These are phyloP conservation scores for Aeschynomene evenia DNA, from an alignment of 306 rosid genomes.

Conservation along the genomic window DNA sequence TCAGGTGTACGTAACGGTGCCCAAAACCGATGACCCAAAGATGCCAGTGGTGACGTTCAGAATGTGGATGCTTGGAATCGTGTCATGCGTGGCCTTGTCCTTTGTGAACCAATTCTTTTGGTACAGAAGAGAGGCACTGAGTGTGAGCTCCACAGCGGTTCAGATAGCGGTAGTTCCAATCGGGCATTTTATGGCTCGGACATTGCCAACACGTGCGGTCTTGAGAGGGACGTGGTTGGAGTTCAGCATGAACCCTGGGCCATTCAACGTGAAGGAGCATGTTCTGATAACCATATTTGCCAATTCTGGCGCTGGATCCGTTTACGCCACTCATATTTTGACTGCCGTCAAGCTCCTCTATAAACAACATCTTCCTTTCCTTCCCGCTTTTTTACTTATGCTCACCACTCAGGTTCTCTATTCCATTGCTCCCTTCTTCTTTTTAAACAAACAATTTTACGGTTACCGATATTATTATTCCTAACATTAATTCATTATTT, in stretches of 20 bases:
- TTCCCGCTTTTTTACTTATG: slow-evolving; percentile 76
- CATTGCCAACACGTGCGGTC: slow-evolving; percentile 48
- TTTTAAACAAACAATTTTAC: too few species aligned
- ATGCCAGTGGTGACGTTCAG: slow-evolving; percentile 69
- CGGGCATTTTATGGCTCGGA: slow-evolving; percentile 75
- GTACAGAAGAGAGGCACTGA: slow-evolving; percentile 76
- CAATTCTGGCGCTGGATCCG: slow-evolving; percentile 63
- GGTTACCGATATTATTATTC: too few species aligned
- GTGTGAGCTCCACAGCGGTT: slow-evolving; percentile 56
- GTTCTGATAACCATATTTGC: slow-evolving; percentile 89
- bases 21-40: slow-evolving; percentile 71
- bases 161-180: slow-evolving; percentile 93
- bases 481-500: too few species aligned
- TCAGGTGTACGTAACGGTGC: slow-evolving; percentile 76
- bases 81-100: slow-evolving; percentile 60
- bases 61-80: slow-evolving; percentile 78
- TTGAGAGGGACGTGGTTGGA: slow-evolving; percentile 51
- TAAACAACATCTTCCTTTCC: slow-evolving; percentile 46
- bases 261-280: slow-evolving; percentile 83
- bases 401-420: slow-evolving; percentile 74
- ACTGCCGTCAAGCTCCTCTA: slow-evolving; percentile 73
- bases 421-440: too few species aligned
- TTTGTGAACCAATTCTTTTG: slow-evolving; percentile 90
- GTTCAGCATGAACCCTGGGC: slow-evolving; percentile 77
- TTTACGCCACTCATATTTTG: slow-evolving; percentile 65